These are phyloP conservation scores for Neurospora tetrasperma DNA, from an alignment of 495 filamentous ascomycete species.

Conservation along the genomic window DNA sequence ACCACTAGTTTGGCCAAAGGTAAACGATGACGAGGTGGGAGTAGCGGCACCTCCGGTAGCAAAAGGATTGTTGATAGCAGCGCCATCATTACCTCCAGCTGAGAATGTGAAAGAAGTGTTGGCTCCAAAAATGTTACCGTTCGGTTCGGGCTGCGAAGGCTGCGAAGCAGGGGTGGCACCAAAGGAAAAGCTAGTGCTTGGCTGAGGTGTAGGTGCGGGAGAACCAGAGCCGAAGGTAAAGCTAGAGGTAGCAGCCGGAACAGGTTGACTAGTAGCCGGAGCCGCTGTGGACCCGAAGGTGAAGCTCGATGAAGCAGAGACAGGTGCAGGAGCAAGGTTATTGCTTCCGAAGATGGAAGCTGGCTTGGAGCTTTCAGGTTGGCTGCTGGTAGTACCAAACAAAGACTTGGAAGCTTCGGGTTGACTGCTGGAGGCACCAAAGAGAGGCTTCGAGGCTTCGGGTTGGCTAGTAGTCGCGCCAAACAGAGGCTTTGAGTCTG, in stretches of 20 bases:
- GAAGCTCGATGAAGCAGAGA: slow-evolving; percentile 12
- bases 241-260: neutral
- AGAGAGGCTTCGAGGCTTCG: slow-evolving; percentile 12
- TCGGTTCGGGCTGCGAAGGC: slow-evolving; percentile 2
- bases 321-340: slow-evolving; percentile 7
- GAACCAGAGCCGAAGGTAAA: slow-evolving; percentile 21
- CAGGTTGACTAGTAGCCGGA: slow-evolving; percentile 17
- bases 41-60: slow-evolving; percentile 20
- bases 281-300: slow-evolving; percentile 22
- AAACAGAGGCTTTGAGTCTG: slow-evolving; percentile 15
- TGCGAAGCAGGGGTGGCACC: slow-evolving; percentile 7
- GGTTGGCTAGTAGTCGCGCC: slow-evolving; percentile 6
- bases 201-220: slow-evolving; percentile 17
- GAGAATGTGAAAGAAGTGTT: slow-evolving; percentile 31
- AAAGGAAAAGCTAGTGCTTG: slow-evolving; percentile 16
- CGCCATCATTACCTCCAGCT: slow-evolving; percentile 19
- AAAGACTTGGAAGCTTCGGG: slow-evolving; percentile 13
- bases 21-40: slow-evolving; percentile 24
- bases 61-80: slow-evolving; percentile 34
- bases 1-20: slow-evolving; percentile 24
- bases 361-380: slow-evolving; percentile 9
- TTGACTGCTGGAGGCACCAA: slow-evolving; percentile 10
- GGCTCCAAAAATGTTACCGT: slow-evolving; percentile 14
- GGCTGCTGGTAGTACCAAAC: slow-evolving; percentile 9
- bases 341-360: slow-evolving; percentile 10